phyloP scores from a whole-genome alignment of 768 basidiomycete species.

The Dacryopinax spathularia region DNA sequence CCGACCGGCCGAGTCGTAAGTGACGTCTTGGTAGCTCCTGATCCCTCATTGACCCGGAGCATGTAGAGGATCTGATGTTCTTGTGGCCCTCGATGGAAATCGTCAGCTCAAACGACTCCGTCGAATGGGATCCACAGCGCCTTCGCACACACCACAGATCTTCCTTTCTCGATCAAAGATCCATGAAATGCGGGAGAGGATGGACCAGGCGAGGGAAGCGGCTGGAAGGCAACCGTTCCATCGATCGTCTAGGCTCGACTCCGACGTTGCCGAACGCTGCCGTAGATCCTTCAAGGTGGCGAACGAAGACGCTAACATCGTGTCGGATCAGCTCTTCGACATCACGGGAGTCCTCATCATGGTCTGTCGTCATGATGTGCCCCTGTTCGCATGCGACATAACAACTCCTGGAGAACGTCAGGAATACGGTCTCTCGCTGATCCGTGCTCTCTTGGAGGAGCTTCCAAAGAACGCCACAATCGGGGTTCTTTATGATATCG shows the following conservation, averaged over 20 bases:
- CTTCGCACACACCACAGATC: background rate
- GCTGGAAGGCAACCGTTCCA: no score
- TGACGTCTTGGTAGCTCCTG: no score
- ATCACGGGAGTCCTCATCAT: slow-evolving; percentile 7
- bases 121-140: background rate
- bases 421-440: slow-evolving; percentile 5
- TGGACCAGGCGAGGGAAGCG: background rate
- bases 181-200: background rate
- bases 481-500: slow-evolving; percentile 24
- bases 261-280: slow-evolving; percentile 6
- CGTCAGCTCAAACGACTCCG: background rate
- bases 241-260: background rate
- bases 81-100: background rate
- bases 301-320: slow-evolving; percentile 3
- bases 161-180: background rate
- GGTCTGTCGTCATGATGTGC: slow-evolving; percentile 9
- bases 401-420: slow-evolving; percentile 6
- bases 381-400: slow-evolving; percentile 5
- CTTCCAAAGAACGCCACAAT: slow-evolving; percentile 19
- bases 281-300: slow-evolving; percentile 6
- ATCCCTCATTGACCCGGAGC: no score
- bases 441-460: background rate
- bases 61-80: background rate
- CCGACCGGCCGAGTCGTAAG: background rate
- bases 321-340: background rate